A percentile compares a stretch with the other conserved stretches of the same genome.
phyloP scores from a whole-genome alignment of 139 green algal genomes.

The Chlamydomonas sp. region DNA sequence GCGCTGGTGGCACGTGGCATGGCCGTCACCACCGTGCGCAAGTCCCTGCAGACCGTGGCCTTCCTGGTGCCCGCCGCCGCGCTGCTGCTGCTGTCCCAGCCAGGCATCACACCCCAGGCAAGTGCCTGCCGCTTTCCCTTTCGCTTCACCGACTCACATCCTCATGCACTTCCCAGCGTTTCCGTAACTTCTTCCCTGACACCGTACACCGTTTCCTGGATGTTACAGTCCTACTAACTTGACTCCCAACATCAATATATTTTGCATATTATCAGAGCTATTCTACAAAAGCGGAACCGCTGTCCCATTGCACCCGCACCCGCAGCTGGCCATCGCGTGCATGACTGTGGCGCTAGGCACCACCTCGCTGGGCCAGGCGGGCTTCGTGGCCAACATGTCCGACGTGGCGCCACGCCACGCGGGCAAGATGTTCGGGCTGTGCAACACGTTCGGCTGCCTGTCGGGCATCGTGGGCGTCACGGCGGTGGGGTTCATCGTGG shows the following conservation, averaged over 20 bases:
- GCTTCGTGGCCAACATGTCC: conserved; percentile 90
- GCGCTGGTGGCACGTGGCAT: conserved; percentile 62
- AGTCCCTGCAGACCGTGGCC: conserved; percentile 77
- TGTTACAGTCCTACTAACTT: no score
- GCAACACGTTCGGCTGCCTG: conserved; percentile 90
- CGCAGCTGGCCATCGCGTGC: conserved; percentile 52
- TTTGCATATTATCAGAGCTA: no score
- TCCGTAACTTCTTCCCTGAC: not conserved
- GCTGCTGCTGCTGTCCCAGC: conserved; percentile 66
- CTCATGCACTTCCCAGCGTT: not conserved
- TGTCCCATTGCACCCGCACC: not conserved
- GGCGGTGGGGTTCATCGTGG: conserved; percentile 81
- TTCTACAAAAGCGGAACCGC: no score
- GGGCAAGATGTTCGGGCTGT: conserved; percentile 88
- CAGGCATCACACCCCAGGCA: conserved; percentile 35
- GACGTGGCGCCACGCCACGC: conserved; percentile 86
- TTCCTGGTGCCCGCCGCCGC: conserved; percentile 83
- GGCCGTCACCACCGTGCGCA: conserved; percentile 66
- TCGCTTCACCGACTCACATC: not conserved
- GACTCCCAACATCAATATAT: no score
- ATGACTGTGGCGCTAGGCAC: conserved; percentile 85
- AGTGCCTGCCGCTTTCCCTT: not conserved
- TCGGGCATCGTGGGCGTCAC: conserved; percentile 81
- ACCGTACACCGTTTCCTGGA: no score
- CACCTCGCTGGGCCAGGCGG: conserved; percentile 82